phyloP scores from a whole-genome alignment of 345 rosid genomes.

The Melaleuca alternifolia region DNA sequence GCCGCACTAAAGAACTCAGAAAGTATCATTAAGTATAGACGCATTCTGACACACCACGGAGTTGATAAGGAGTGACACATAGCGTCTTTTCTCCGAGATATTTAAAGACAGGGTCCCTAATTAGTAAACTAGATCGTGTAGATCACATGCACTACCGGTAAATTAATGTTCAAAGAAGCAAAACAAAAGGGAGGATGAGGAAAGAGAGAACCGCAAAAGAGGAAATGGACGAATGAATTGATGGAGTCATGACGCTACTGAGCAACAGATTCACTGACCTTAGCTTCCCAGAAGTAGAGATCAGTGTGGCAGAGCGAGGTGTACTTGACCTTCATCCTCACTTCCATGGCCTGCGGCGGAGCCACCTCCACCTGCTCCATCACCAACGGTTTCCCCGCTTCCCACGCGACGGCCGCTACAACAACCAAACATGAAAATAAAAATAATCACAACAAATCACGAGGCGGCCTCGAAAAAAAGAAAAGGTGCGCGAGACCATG shows the following conservation, averaged over 20 bases:
- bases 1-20: not conserved
- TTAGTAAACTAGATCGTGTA: not conserved
- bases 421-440: not conserved
- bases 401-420: slow-evolving; percentile 45
- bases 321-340: slow-evolving; percentile 28
- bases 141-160: not conserved
- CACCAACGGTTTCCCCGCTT: slow-evolving; percentile 44
- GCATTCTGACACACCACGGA: not conserved
- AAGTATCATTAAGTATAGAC: not conserved
- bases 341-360: slow-evolving; percentile 37
- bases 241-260: not conserved
- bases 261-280: slow-evolving; percentile 5
- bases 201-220: not conserved
- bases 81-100: not conserved
- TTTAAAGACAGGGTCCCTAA: not conserved
- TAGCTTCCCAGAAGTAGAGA: slow-evolving; percentile 48
- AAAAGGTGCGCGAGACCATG: not conserved
- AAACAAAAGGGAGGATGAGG: not conserved
- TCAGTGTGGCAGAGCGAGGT: slow-evolving; percentile 40
- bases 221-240: not conserved
- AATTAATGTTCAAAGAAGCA: not conserved
- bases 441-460: not conserved
- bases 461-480: not conserved
- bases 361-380: slow-evolving; percentile 46
- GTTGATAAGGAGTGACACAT: not conserved